Base-by-base conservation (phyloP, 2,329 filamentous ascomycete species). In the Pyrenochaeta sp. region DNA sequence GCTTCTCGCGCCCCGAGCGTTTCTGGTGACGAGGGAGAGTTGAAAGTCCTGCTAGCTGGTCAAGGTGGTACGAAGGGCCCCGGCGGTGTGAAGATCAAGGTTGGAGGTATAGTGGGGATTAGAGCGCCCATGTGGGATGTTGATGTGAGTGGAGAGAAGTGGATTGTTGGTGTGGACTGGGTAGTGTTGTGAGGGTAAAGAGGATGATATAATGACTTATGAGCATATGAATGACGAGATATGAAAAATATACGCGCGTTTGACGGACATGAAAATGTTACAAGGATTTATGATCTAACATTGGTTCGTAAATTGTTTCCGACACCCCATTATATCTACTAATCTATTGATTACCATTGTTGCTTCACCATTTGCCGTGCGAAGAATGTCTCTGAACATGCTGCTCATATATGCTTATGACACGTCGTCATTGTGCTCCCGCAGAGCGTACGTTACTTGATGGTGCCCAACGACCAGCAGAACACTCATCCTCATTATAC, bases 161-260 rank as follows among this genome's bases (percentile, higher is more conserved):
- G 79, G 77, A 58, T 68, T 12, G 74, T 82, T 15, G 80, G 71
- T 46, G 78, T 80, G 24, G 79, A 82, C 50, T 83, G 81, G 80
- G 57, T 64, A 19, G 52, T 73, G 36, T 27, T 72, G 6, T 70
- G 54, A 65, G 51, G n/a, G 22, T 45, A 10, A 19, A 39, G 36
- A n/a, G 32, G 24, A 8, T 32, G n/a, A 48, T 48, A 32, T 24
- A 36, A 59, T 52, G 52, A 52, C 36, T 28, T 40, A 56, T 44
- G 61, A 61, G 19, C 36, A 52, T 52, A 58, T 54, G 55, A 56
- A 3, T 55, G 24, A 67, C 34, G 56, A 62, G 2, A n/a, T 42
- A 56, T 19, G 43, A 58, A n/a, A 13, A 42, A 4, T 49, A 12
- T 15, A 15, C 30, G n/a, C 24, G 13, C 15, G 4, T 39, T 39